These are phyloP conservation scores for Eucalyptus cloeziana DNA, from an alignment of 345 rosid genomes.

Conservation along the genomic window DNA sequence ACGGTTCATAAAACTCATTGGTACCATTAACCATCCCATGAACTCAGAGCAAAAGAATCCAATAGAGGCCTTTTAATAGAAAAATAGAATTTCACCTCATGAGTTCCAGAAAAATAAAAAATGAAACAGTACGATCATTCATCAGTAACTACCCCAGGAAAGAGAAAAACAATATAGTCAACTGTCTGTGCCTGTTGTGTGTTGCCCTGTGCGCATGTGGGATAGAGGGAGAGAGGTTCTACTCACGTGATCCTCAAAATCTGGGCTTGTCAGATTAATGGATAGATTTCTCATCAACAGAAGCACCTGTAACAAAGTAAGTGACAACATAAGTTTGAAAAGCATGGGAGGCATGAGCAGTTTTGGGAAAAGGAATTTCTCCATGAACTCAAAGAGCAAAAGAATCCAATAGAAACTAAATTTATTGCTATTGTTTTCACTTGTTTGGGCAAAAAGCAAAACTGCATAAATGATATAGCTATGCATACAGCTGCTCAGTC, in stretches of 20 bases:
- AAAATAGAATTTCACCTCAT: not conserved
- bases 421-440: not conserved
- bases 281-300: slow-evolving; percentile 92
- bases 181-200: not conserved
- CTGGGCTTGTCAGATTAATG: slow-evolving; percentile 74
- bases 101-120: not conserved
- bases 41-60: too few relatives aligned
- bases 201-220: not conserved
- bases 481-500: not conserved
- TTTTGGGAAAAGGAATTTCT: not conserved
- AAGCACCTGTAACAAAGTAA: slow-evolving; percentile 42
- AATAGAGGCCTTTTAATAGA: not conserved
- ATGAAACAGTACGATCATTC: not conserved
- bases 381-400: not conserved
- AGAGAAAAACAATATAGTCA: not conserved
- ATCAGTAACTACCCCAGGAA: not conserved
- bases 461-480: not conserved
- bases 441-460: not conserved
- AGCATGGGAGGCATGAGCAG: not conserved
- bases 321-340: not conserved
- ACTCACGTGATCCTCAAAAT: slow-evolving; percentile 89
- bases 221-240: not conserved
- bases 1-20: not conserved
- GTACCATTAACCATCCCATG: not conserved
- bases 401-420: not conserved